phyloP scores from a whole-genome alignment of 345 rosid genomes.

The Iberis pinnata region DNA sequence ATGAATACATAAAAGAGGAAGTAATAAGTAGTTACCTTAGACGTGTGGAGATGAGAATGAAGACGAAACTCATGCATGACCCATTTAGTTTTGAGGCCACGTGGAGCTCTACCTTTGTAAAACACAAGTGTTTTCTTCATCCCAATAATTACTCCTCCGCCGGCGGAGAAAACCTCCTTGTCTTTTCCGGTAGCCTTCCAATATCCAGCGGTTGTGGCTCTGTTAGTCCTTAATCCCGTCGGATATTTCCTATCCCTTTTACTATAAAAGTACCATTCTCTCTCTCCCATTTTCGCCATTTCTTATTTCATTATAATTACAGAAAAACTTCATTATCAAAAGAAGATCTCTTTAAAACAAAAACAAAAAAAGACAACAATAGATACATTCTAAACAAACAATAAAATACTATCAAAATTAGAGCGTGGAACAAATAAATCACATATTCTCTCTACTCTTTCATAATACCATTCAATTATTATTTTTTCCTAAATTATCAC shows the following conservation, averaged over 20 bases:
- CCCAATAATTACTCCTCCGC: slow-evolving; percentile 58
- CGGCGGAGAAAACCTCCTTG: slow-evolving; percentile 50
- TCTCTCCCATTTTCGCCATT: slow-evolving; percentile 81
- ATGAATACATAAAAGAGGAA: too few relatives aligned
- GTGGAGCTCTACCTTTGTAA: slow-evolving; percentile 81
- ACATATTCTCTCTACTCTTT: too few relatives aligned
- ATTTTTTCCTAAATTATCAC: too few relatives aligned
- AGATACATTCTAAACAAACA: too few relatives aligned
- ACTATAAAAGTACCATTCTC: slow-evolving; percentile 86
- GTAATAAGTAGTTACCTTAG: slow-evolving; percentile 43
- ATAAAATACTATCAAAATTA: too few relatives aligned
- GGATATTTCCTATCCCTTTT: slow-evolving; percentile 88
- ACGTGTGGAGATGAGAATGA: slow-evolving; percentile 68
- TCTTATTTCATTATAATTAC: too few relatives aligned
- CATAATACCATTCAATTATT: too few relatives aligned
- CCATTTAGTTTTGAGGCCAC: slow-evolving; percentile 91
- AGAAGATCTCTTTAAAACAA: background rate
- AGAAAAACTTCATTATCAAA: too few relatives aligned
- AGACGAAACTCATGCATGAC: slow-evolving; percentile 96
- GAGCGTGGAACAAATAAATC: too few relatives aligned
- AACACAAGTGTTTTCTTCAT: slow-evolving; percentile 86
- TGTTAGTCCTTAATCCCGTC: slow-evolving; percentile 74
- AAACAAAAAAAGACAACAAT: background rate
- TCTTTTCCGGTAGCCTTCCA: slow-evolving; percentile 97
- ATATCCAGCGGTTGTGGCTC: slow-evolving; percentile 86